Conservation (phyloP, 495 filamentous ascomycete genomes). For the Neurospora sp. region DNA sequence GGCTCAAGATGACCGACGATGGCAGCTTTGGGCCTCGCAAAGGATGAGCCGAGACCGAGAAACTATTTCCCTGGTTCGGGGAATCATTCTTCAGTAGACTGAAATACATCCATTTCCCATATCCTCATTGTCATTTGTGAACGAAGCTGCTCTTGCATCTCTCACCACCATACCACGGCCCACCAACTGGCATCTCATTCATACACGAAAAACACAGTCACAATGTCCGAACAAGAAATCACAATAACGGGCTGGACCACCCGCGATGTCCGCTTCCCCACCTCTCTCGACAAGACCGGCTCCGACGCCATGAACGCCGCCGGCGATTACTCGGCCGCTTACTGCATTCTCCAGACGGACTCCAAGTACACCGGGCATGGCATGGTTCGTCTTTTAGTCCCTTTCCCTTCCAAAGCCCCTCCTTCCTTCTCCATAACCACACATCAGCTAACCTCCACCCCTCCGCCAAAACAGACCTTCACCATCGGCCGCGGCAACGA, state of each 20-base stretch:
- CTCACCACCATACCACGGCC: not conserved
- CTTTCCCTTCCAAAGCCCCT: no score
- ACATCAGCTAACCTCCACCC: no score
- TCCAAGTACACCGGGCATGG: conserved; percentile 66
- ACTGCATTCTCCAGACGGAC: conserved; percentile 84
- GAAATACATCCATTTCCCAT: not conserved
- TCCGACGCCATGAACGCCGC: conserved; percentile 97
- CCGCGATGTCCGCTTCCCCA: conserved; percentile 86
- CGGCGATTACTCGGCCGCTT: conserved; percentile 85
- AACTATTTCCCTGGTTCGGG: not conserved
- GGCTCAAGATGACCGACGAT: not conserved
- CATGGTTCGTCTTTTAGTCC: conserved; percentile 49
- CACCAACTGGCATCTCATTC: not conserved
- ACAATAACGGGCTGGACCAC: conserved; percentile 74
- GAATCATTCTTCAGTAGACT: not conserved
- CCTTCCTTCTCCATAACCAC: no score
- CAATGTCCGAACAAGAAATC: conserved; percentile 42
- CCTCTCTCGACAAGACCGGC: conserved; percentile 87
- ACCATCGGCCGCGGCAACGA: conserved; percentile 95
- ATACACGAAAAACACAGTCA: not conserved
- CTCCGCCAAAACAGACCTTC: conserved; percentile 55
- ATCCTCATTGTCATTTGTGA: conserved; percentile 6
- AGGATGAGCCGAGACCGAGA: not conserved
- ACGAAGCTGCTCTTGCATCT: not conserved
- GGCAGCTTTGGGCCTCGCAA: not conserved